Percentiles rank a stretch among this genome's conserved stretches.
Conservation (phyloP, 1,139 yeast species). For the Citeromyces hawaiiensis region DNA sequence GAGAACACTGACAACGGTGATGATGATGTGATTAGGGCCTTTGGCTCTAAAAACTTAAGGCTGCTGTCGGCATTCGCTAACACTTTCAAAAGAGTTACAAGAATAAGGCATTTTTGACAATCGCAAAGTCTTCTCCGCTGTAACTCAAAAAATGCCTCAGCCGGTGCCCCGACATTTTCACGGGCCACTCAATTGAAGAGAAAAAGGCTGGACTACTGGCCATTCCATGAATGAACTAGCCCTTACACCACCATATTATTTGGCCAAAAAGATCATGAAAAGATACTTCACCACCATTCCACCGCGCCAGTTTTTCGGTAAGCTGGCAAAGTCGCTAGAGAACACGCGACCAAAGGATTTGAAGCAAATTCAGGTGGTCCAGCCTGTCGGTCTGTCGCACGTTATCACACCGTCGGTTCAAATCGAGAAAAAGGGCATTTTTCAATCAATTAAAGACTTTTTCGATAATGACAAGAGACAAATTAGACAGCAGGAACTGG, state of each 20-base stretch:
- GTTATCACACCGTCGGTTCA: slow-evolving; percentile 10
- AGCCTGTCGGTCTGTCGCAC: slow-evolving; percentile 30
- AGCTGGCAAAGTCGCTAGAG: slow-evolving; percentile 15
- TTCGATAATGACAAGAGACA: slow-evolving; percentile 27
- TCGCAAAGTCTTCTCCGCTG: too few species aligned
- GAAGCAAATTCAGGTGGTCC: slow-evolving; percentile 28
- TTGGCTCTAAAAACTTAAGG: not conserved
- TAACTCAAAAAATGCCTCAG: too few species aligned
- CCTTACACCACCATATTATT: not conserved
- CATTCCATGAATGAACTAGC: too few species aligned
- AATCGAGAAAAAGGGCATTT: slow-evolving; percentile 19
- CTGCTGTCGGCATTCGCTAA: too few species aligned
- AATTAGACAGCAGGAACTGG: slow-evolving; percentile 24
- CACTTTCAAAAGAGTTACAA: too few species aligned
- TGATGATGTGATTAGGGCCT: not conserved
- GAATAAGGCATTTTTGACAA: too few species aligned
- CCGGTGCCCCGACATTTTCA: too few species aligned
- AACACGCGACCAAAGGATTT: slow-evolving; percentile 19
- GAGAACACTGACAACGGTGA: not conserved
- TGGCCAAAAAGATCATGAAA: not conserved
- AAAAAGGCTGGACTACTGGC: too few species aligned
- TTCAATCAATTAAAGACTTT: slow-evolving; percentile 27
- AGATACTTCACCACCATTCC: not conserved
- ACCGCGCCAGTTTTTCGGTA: slow-evolving; percentile 12
- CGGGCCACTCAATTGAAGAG: too few species aligned